phyloP scores from a whole-genome alignment of 176 grass and related monocot genomes.

The Oryza longistaminata region DNA sequence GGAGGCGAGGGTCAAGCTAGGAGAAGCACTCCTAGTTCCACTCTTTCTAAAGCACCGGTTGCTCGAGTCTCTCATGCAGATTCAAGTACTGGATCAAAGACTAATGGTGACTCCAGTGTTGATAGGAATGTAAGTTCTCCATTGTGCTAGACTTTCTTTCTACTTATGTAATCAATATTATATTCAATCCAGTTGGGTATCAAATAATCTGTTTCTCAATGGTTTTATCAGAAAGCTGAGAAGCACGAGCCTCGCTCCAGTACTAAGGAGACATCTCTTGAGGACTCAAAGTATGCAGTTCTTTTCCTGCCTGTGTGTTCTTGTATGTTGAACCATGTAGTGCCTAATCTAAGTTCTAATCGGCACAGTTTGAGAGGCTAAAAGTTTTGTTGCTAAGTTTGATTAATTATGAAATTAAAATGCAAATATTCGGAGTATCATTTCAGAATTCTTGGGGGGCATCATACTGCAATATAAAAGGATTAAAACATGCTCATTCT shows the following conservation, averaged over 20 bases:
- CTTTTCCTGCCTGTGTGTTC: constrained; percentile 12
- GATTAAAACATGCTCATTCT: neutral
- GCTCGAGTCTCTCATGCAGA: constrained; percentile 7
- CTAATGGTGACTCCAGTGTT: constrained; percentile 15
- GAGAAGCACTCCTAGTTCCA: constrained; percentile 32
- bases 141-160: constrained; percentile 3
- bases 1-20: constrained; percentile 42
- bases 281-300: constrained; percentile 44
- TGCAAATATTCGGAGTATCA: neutral
- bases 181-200: constrained; percentile 9
- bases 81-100: constrained; percentile 14
- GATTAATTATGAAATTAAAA: constrained; percentile 8
- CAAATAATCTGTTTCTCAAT: constrained; percentile 27
- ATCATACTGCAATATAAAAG: neutral
- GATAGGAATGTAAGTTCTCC: constrained; percentile 36
- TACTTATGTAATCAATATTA: neutral
- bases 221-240: constrained; percentile 40
- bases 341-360: constrained; percentile 15
- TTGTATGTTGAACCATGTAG: neutral
- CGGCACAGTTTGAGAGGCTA: neutral
- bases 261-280: constrained; percentile 33
- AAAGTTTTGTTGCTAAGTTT: neutral
- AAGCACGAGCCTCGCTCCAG: constrained; percentile 27
- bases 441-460: neutral
- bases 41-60: constrained; percentile 33